phyloP scores from a whole-genome alignment of 768 basidiomycete species.

The Boletus rubescentipes region DNA sequence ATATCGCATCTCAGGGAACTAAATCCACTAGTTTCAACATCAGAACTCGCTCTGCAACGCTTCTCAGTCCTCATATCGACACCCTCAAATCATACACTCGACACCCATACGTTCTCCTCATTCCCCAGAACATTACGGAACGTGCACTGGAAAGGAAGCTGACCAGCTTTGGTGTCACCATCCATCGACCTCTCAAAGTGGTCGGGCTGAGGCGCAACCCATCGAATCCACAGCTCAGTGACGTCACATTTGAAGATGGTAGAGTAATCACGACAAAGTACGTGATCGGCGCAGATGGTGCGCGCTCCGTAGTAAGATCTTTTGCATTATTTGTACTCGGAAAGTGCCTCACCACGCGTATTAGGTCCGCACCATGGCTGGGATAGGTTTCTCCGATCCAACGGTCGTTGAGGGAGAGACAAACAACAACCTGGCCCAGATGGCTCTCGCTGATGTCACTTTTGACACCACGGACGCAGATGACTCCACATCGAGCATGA shows the following conservation, averaged over 20 bases:
- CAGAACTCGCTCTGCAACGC: conserved; percentile 22
- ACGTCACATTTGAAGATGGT: conserved; percentile 11
- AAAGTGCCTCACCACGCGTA: background rate
- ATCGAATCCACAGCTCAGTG: background rate
- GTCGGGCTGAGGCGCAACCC: background rate
- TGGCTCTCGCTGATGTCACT: conserved; percentile 47
- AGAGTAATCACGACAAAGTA: background rate
- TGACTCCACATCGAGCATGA: conserved; percentile 14
- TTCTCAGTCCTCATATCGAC: background rate
- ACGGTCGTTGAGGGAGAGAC: conserved; percentile 25
- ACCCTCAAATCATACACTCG: conserved; percentile 33
- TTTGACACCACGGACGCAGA: conserved; percentile 22
- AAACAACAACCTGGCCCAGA: conserved; percentile 34
- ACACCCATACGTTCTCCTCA: conserved; percentile 36
- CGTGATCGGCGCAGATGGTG: conserved; percentile 45
- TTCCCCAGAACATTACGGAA: background rate
- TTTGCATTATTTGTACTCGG: background rate
- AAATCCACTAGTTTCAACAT: conserved; percentile 29
- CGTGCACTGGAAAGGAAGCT: conserved; percentile 35
- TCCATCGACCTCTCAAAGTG: background rate
- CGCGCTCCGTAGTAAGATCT: conserved; percentile 17
- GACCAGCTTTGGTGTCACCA: conserved; percentile 27
- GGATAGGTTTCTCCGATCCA: conserved; percentile 46
- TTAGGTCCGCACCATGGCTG: conserved; percentile 45
- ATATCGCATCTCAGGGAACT: conserved; percentile 37